These are phyloP conservation scores for Urochloa ruziziensis DNA, from an alignment of 176 grass and related monocot genomes.

Conservation along the genomic window DNA sequence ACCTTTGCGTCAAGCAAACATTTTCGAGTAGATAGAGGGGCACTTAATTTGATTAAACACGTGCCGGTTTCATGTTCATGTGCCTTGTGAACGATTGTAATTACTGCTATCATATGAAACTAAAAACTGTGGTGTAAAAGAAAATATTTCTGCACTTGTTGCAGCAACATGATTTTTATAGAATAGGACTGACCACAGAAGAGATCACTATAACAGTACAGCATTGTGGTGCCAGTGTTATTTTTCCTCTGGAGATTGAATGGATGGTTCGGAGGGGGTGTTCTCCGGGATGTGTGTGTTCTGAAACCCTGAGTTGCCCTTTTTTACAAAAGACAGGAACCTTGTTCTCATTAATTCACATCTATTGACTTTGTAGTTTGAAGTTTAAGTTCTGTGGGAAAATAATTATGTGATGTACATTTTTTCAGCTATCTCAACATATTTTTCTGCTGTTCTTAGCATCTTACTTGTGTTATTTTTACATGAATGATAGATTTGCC, in stretches of 20 bases:
- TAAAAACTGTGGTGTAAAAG: not conserved
- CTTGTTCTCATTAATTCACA: not conserved
- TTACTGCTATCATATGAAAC: not conserved
- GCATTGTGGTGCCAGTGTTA: not conserved
- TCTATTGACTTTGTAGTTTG: not conserved
- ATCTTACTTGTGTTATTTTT: not conserved
- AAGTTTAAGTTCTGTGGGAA: not conserved
- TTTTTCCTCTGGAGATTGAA: not conserved
- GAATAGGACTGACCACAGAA: not conserved
- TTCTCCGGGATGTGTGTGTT: not conserved
- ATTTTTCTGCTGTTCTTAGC: not conserved
- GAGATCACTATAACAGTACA: not conserved
- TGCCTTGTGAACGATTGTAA: not conserved
- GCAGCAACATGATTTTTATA: not conserved
- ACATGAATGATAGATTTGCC: slow-evolving; percentile 45
- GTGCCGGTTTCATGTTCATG: not conserved
- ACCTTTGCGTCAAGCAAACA: not conserved
- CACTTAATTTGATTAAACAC: not conserved
- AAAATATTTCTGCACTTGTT: not conserved
- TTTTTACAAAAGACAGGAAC: not conserved
- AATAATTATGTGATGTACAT: not conserved
- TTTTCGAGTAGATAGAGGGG: not conserved
- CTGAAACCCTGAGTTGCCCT: not conserved
- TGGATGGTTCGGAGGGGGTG: not conserved
- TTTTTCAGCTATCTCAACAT: not conserved